Evolutionary conservation across 352 stramenopile species (phyloP), one percentile per base, ranked within the genome.

Genomic region (Phytophthora ramorum): DNA sequence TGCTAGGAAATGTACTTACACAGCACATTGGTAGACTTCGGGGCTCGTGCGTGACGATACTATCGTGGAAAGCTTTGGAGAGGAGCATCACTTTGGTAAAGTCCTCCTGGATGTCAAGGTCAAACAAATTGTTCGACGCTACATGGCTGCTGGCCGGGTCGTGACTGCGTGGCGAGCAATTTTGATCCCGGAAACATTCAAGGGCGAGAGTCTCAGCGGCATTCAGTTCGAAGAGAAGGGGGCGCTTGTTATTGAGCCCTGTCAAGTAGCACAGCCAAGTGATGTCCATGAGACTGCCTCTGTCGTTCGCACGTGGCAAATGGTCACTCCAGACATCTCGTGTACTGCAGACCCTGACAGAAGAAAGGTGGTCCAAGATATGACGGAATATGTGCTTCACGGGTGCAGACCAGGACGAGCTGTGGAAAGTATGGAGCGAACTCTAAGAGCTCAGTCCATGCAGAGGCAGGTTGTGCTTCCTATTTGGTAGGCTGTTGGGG

Each of bases 11-110:
- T 41, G 16, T 7, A 7, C 7, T 32, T 32, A 41, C 35, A 17
- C 35, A 41, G 35, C 3, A 3, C 16, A n/a, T n/a, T 17, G 12
- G 12, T 48, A 57, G 50, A 8, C 69, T 48, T 2, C 32, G 17
- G 53, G 30, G 8, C 40, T 69, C 35, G 58, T 66, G 6, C 48
- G 68, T 0, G 75, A 86, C 52, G 78, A 89, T 58, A 89, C 75
- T 19, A 78, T 91, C n/a, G 51, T 82, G 38, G 79, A 91, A 53
- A 76, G 76, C 70, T 83, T 87, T 62, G 75, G 74, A 17, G 59
- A 89, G 22, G 74, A 83, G 67, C 55, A 86, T 49, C 51, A 71
- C n/a, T 73, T 73, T 7, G 81, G 81, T 30, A 48, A 70, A 19
- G 76, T 74, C 6, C 64, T 56, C 13, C 59, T 78, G 6, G 62